Evolutionary conservation across 2,329 filamentous ascomycete genomes (phyloP).

Genomic region (Fusarium zealandicum): DNA sequence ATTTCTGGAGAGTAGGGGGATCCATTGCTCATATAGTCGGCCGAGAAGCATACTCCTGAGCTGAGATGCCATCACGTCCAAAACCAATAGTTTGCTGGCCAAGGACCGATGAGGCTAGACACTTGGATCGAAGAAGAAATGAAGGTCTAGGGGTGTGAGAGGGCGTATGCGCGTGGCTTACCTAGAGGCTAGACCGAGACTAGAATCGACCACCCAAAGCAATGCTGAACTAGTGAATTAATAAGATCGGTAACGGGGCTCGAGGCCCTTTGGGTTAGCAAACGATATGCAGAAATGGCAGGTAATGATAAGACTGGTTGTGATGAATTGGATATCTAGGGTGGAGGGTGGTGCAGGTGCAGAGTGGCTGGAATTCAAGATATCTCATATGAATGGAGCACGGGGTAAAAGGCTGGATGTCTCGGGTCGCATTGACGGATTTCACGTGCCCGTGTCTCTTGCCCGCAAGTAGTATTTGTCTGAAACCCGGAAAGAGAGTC

Average conservation of each 20-base stretch:
- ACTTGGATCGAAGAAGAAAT: slow-evolving; percentile 36
- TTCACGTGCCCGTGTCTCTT: slow-evolving; percentile 22
- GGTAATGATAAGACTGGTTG: slow-evolving; percentile 9
- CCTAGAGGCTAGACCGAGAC: slow-evolving; percentile 28
- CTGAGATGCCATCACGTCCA: slow-evolving; percentile 27
- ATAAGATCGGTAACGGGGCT: slow-evolving; percentile 5
- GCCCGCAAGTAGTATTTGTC: not conserved
- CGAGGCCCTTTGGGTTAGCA: slow-evolving; percentile 10
- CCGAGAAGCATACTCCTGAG: slow-evolving; percentile 17
- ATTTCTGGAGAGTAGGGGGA: slow-evolving; percentile 13
- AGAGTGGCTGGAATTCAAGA: slow-evolving; percentile 20
- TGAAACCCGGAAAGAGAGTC: slow-evolving; percentile 19
- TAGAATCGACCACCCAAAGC: slow-evolving; percentile 26
- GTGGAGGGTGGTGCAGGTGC: slow-evolving; percentile 14
- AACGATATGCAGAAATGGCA: slow-evolving; percentile 8
- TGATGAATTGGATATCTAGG: slow-evolving; percentile 30
- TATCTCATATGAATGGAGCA: slow-evolving; percentile 5
- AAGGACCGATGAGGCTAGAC: slow-evolving; percentile 31
- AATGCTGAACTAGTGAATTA: slow-evolving; percentile 26
- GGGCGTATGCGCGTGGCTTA: slow-evolving; percentile 32
- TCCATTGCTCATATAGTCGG: slow-evolving; percentile 30
- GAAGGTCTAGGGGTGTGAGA: slow-evolving; percentile 35
- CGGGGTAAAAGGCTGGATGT: slow-evolving; percentile 13
- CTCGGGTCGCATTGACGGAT: slow-evolving; percentile 12
- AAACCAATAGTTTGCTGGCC: slow-evolving; percentile 37